A percentile compares a stretch with the other conserved stretches of the same genome.
These are phyloP conservation scores for Sugiyamaella smithiae DNA, from an alignment of 805 yeast genomes.

Conservation along the genomic window DNA sequence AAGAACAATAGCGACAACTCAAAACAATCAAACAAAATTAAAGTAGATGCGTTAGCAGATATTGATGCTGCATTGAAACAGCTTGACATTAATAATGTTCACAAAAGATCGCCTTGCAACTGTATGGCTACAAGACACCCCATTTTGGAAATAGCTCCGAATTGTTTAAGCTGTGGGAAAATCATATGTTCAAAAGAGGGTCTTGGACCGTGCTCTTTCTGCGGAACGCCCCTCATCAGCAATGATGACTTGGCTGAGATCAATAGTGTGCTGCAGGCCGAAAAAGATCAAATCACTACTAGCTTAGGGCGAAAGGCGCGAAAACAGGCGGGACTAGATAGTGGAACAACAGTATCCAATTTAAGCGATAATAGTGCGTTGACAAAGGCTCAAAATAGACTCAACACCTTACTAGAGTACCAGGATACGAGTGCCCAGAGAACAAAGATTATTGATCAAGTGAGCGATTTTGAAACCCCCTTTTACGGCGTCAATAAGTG, in stretches of 20 bases:
- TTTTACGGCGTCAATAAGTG: slow-evolving; percentile 59
- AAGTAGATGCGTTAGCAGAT: slow-evolving; percentile 56
- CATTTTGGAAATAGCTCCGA: slow-evolving; percentile 83
- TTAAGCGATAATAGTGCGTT: slow-evolving; percentile 54
- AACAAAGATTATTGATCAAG: slow-evolving; percentile 89
- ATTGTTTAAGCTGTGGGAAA: slow-evolving; percentile 91
- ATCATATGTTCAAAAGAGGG: slow-evolving; percentile 91
- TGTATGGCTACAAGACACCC: slow-evolving; percentile 91
- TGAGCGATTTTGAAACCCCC: slow-evolving; percentile 78
- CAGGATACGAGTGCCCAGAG: slow-evolving; percentile 88
- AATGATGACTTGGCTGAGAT: slow-evolving; percentile 57
- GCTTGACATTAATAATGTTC: slow-evolving; percentile 42
- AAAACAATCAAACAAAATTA: slow-evolving; percentile 31
- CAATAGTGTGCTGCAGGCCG: slow-evolving; percentile 55
- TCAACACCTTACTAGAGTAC: slow-evolving; percentile 70
- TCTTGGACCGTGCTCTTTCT: slow-evolving; percentile 80
- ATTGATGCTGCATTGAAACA: slow-evolving; percentile 60
- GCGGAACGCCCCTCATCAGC: slow-evolving; percentile 66
- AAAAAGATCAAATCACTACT: slow-evolving; percentile 42
- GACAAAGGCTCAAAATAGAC: slow-evolving; percentile 63
- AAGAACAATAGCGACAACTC: background rate
- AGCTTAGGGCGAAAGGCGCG: slow-evolving; percentile 37
- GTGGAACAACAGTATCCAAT: slow-evolving; percentile 19
- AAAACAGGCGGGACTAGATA: slow-evolving; percentile 37
- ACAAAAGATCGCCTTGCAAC: slow-evolving; percentile 51